Evolutionary conservation across 2,329 filamentous ascomycete genomes (phyloP).

Genomic region (Aureobasidium melanogenum): DNA sequence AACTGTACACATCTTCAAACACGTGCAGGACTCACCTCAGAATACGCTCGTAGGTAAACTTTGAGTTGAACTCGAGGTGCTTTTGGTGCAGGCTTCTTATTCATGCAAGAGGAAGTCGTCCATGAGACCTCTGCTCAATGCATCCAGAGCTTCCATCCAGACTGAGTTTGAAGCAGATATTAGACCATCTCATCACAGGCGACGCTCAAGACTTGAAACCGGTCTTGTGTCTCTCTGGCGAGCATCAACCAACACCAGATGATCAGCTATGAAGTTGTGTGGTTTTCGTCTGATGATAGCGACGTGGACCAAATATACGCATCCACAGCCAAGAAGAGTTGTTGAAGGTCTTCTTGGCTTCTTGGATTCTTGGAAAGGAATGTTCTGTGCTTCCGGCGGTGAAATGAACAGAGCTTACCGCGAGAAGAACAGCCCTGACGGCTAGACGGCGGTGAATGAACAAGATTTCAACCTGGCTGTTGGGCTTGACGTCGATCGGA

Average conservation of each 20-base stretch:
- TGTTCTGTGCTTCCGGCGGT: slow-evolving; percentile 5
- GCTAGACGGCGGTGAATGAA: neutral
- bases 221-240: neutral
- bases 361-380: neutral
- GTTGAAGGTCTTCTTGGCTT: neutral
- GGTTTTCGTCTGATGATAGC: neutral
- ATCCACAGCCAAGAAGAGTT: neutral
- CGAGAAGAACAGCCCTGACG: neutral
- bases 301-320: neutral
- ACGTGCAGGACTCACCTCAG: neutral
- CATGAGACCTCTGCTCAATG: no score
- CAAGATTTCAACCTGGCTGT: neutral
- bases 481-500: neutral
- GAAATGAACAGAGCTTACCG: neutral
- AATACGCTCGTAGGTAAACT: neutral
- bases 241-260: neutral
- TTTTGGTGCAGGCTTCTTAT: no score
- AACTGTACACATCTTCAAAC: neutral
- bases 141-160: neutral
- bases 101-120: no score
- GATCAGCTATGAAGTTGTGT: neutral
- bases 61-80: neutral
- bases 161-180: no score
- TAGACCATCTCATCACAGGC: neutral
- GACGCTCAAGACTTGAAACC: neutral